A percentile compares a stretch with the other conserved stretches of the same genome.
These are phyloP conservation scores for Grifola frondosa DNA, from an alignment of 1,284 basidiomycete genomes.

Conservation along the genomic window DNA sequence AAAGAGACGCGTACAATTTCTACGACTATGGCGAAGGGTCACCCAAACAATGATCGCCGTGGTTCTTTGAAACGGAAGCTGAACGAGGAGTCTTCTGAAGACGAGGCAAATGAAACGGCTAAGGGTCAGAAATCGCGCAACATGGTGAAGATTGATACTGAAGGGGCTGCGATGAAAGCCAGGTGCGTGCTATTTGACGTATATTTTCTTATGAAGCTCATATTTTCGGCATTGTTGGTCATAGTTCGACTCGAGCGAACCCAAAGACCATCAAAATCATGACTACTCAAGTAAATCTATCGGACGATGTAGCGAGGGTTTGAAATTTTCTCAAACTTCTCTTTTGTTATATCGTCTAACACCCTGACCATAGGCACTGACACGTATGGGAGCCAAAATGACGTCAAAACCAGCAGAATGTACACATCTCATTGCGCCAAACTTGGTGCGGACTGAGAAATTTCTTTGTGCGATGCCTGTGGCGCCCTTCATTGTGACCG, in stretches of 20 bases:
- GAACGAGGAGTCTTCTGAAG: conserved; percentile 13
- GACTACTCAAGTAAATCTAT: conserved; percentile 58
- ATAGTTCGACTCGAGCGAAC: conserved; percentile 3
- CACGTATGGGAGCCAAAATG: conserved; percentile 61
- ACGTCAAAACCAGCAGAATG: conserved; percentile 63
- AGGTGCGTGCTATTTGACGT: not conserved
- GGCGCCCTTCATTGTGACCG: conserved; percentile 60
- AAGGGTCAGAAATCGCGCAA: no score
- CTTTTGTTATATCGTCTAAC: no score
- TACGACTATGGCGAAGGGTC: conserved; percentile 11
- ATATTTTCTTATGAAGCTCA: not conserved
- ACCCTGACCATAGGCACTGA: conserved; percentile 60
- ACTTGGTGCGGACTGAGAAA: conserved; percentile 78
- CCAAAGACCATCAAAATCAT: conserved; percentile 43
- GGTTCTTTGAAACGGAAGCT: conserved; percentile 27
- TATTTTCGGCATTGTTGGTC: no score
- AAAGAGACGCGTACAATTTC: conserved; percentile 33
- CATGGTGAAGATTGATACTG: no score
- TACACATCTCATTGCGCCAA: conserved; percentile 71
- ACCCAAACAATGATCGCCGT: no score
- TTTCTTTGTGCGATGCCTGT: conserved; percentile 71
- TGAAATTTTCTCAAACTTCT: no score
- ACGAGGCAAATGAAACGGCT: no score
- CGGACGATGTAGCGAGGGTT: conserved; percentile 59
- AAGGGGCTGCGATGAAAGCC: not conserved